Evolutionary conservation across 768 basidiomycete species (phyloP).

Genomic region (Lentinus tigrinus): DNA sequence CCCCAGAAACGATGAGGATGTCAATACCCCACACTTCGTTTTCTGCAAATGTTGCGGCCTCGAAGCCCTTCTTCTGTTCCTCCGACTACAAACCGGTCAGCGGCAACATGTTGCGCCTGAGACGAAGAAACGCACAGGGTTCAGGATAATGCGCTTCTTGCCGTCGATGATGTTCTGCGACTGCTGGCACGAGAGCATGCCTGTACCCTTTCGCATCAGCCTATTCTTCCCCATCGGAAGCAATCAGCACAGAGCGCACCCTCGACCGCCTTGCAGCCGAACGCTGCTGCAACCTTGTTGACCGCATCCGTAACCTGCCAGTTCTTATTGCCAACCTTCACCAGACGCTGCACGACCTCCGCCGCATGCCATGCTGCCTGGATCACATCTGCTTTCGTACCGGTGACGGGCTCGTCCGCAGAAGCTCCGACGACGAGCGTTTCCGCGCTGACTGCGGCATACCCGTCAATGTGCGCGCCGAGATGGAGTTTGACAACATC

Average conservation of each 20-base stretch:
- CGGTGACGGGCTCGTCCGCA: constrained; percentile 72
- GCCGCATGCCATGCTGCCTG: constrained; percentile 93
- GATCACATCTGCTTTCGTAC: constrained; percentile 85
- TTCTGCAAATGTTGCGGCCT: constrained; percentile 83
- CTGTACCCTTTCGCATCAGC: constrained; percentile 34
- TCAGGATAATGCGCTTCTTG: constrained; percentile 92
- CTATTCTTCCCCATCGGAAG: neutral
- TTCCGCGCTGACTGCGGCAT: constrained; percentile 90
- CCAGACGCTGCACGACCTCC: constrained; percentile 85
- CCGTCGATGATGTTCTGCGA: constrained; percentile 94
- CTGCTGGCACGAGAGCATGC: constrained; percentile 95
- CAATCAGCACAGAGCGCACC: constrained; percentile 43
- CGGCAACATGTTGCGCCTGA: neutral
- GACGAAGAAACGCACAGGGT: constrained; percentile 45
- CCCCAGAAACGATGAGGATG: constrained; percentile 80
- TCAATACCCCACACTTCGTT: constrained; percentile 96
- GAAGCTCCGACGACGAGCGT: constrained; percentile 88
- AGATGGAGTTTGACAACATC: constrained; percentile 97
- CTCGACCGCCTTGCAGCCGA: constrained; percentile 92
- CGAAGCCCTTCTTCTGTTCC: constrained; percentile 81
- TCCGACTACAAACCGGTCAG: constrained; percentile 42
- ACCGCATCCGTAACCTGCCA: constrained; percentile 92
- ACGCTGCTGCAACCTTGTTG: constrained; percentile 63
- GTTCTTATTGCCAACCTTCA: constrained; percentile 94
- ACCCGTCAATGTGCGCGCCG: constrained; percentile 98